Conservation (phyloP, 2,329 filamentous ascomycete species). For the Aureobasidium sp. region DNA sequence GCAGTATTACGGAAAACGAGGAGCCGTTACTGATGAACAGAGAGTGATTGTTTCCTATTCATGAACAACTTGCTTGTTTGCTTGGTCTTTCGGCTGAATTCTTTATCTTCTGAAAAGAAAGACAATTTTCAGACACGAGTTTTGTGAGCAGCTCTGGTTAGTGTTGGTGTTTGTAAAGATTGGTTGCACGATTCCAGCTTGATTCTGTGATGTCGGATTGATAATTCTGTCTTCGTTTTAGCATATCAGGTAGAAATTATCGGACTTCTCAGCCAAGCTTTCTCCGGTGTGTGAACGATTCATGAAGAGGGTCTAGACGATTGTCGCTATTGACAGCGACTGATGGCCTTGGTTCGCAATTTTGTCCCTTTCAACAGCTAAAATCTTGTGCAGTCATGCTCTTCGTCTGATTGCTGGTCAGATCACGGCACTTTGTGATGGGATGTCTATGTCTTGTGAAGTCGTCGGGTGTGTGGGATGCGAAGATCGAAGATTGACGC, state of each 20-base stretch:
- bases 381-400: too few species aligned
- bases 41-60: not conserved
- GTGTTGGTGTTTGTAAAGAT: not conserved
- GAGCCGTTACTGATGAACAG: slow-evolving; percentile 29
- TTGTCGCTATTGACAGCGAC: too few species aligned
- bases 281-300: not conserved
- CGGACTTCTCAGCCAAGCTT: not conserved
- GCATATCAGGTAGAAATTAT: not conserved
- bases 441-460: not conserved
- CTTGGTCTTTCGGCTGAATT: not conserved
- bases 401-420: too few species aligned
- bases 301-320: too few species aligned
- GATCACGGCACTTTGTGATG: not conserved
- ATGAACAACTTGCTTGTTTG: not conserved
- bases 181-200: not conserved
- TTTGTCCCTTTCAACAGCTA: not conserved
- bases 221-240: not conserved
- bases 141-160: not conserved
- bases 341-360: not conserved
- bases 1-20: slow-evolving; percentile 24
- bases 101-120: too few species aligned
- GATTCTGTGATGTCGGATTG: not conserved
- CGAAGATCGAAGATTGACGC: not conserved
- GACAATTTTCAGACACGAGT: too few species aligned
- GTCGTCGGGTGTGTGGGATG: not conserved